Base-by-base conservation (phyloP, 805 yeast species). In the Vanderwaltozyma polyspora region DNA sequence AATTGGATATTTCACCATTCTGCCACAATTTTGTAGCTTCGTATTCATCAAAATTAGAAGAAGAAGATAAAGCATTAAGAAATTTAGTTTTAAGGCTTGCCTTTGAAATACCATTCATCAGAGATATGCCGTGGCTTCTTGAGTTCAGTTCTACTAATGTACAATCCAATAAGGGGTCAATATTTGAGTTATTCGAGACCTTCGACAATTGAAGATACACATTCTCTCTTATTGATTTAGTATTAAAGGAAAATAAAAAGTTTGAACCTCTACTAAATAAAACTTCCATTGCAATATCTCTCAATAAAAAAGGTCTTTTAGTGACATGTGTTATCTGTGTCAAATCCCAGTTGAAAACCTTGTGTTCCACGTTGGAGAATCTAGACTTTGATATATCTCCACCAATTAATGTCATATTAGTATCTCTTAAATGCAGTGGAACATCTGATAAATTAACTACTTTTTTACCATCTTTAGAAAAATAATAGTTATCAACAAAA, bases 281-380 rank as follows among this genome's bases (percentile, higher is more conserved):
- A 48, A 84, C 57, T 48, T 85, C 95, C 24, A 84, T 50, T 0
- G 91, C 94, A 29, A 80, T 81, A 55, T 84, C 93, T 36, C 94
- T 61, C 12, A 85, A 60, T 14, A 85, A 54, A 46, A 84, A 85
- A 25, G 79, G 84, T 33, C 94, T 60, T 42, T 80, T 82, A 3
- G 85, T 74, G 10, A 79, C 72, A 4, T 79, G 74, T 0, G 74
- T 70, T 14, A 86, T 49, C 29, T 70, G 71, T 5, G 63, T 63
- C 15, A 80, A 45, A 17, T 70, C 66, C 91, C 93, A 83, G 11
- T 66, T 58, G 40, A 67, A 67, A 1, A 72, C 70, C 11, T 63
- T 51, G 45, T 78, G 82, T 1, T 54, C 41, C n/a, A n/a, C n/a
- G 10, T 21, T 21, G 7, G 7, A 8, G 10, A 21, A 21, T 21